phyloP scores from a whole-genome alignment of 306 rosid species.

The Canavalia gladiata region DNA sequence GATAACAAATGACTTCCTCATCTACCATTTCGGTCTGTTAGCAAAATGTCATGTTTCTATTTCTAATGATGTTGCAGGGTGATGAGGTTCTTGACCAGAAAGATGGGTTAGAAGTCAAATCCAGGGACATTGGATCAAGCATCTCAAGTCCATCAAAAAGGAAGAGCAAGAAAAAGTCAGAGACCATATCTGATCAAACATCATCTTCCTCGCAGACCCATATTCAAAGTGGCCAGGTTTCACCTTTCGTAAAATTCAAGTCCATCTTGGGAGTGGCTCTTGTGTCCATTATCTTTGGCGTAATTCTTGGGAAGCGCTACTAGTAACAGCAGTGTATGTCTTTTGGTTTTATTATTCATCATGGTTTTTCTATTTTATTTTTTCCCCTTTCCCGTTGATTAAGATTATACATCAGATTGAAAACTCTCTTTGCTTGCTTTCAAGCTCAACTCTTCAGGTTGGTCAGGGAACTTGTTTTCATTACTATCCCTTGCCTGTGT shows the following conservation, averaged over 20 bases:
- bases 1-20: not conserved
- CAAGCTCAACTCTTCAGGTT: constrained; percentile 54
- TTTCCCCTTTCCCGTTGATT: constrained; percentile 37
- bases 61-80: constrained; percentile 60
- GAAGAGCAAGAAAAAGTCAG: constrained; percentile 82
- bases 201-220: constrained; percentile 60
- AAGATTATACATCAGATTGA: constrained; percentile 48
- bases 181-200: constrained; percentile 66
- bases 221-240: constrained; percentile 56
- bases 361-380: constrained; percentile 30
- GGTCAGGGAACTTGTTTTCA: constrained; percentile 73
- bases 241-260: constrained; percentile 66
- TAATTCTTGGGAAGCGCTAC: constrained; percentile 88
- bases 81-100: constrained; percentile 57
- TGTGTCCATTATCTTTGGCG: constrained; percentile 76
- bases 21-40: not conserved
- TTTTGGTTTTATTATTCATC: constrained; percentile 40
- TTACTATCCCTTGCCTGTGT: constrained; percentile 67
- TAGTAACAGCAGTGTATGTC: constrained; percentile 48
- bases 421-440: constrained; percentile 62
- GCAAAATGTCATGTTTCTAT: constrained; percentile 36
- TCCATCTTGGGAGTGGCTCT: constrained; percentile 75
- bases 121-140: constrained; percentile 82
- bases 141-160: constrained; percentile 77
- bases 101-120: constrained; percentile 73